Conservation (phyloP, 75 land plant species). For the Picea glauca region DNA sequence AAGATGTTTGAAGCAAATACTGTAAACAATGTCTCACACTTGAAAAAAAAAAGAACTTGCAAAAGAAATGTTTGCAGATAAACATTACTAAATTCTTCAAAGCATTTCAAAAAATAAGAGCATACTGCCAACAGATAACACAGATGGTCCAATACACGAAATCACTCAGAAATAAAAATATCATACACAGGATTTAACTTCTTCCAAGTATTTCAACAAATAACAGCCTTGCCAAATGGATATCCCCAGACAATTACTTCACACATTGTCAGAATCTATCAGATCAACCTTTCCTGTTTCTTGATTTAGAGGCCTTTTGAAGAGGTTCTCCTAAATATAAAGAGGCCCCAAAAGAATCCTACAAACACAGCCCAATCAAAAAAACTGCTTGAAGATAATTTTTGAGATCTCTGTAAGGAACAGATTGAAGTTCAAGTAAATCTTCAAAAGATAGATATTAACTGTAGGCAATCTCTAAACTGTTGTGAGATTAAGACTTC, state of each 20-base stretch:
- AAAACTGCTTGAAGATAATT: background rate
- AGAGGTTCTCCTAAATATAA: background rate
- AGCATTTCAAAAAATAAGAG: no score
- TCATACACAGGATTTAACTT: background rate
- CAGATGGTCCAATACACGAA: no score
- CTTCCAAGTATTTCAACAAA: background rate
- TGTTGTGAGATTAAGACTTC: no score
- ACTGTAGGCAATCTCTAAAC: background rate
- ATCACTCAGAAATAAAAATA: no score
- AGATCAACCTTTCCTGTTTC: background rate
- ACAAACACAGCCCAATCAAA: background rate
- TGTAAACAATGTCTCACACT: background rate
- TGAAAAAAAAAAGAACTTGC: background rate
- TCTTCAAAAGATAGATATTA: no score
- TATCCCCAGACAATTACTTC: background rate
- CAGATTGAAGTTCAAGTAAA: background rate
- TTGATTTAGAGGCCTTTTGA: constrained; percentile 1
- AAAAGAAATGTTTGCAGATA: no score
- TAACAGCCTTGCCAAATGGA: background rate
- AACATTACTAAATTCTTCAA: no score
- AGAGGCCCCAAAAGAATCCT: background rate
- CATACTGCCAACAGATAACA: no score
- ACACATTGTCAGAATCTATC: background rate
- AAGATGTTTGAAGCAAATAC: background rate
- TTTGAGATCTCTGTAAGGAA: background rate